Percentiles rank a stretch among this genome's conserved stretches.
Conservation (phyloP, 495 filamentous ascomycete genomes). For the Penicillium cosmopolitanum region DNA sequence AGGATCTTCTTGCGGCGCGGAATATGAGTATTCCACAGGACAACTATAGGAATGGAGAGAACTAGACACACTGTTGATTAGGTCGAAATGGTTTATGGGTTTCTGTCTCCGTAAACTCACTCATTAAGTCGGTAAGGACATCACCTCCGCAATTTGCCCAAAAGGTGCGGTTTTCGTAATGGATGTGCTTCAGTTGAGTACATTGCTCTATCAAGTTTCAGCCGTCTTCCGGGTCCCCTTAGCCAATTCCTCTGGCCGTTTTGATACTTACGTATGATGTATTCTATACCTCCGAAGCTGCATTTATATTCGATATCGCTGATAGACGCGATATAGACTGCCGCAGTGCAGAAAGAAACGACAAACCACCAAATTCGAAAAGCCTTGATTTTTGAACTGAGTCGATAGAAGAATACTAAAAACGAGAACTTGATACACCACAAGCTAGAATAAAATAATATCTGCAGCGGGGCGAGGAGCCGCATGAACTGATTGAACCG, state of each 20-base stretch:
- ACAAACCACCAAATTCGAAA: conserved; percentile 25
- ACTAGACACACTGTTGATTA: background rate
- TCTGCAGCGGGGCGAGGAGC: conserved; percentile 16
- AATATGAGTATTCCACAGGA: conserved; percentile 28
- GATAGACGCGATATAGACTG: conserved; percentile 21
- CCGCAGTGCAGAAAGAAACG: conserved; percentile 16
- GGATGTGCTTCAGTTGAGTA: conserved; percentile 15
- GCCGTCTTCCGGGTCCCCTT: background rate
- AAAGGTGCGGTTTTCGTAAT: conserved; percentile 23
- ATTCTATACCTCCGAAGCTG: conserved; percentile 19
- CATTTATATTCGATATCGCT: conserved; percentile 28
- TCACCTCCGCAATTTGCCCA: conserved; percentile 23
- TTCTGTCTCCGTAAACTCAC: conserved; percentile 7
- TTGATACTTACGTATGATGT: conserved; percentile 15
- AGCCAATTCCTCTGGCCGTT: background rate
- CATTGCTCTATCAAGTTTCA: conserved; percentile 16
- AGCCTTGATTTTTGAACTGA: conserved; percentile 20
- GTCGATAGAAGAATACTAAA: conserved; percentile 27
- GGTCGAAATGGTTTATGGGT: background rate
- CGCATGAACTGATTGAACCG: conserved; percentile 20
- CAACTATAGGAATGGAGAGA: conserved; percentile 4
- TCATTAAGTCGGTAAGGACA: conserved; percentile 27
- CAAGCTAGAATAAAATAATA: conserved; percentile 27
- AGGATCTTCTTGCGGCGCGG: conserved; percentile 25
- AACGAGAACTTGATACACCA: conserved; percentile 34